phyloP scores from a whole-genome alignment of 1,139 yeast genomes.

The Pichia sp. region DNA sequence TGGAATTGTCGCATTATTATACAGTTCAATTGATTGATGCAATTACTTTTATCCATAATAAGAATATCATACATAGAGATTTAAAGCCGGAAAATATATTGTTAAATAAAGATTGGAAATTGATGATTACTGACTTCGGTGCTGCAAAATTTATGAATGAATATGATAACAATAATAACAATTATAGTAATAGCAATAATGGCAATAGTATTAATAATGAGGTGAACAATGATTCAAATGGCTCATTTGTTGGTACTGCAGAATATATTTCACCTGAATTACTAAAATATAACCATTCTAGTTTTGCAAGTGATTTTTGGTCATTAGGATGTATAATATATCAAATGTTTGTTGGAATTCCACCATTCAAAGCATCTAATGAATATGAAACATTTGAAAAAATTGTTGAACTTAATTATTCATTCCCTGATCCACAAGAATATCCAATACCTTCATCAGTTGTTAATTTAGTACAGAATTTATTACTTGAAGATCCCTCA shows the following conservation, averaged over 20 bases:
- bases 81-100: conserved; percentile 73
- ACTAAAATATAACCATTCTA: conserved; percentile 61
- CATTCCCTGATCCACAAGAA: conserved; percentile 40
- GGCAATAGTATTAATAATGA: conserved; percentile 9
- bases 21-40: conserved; percentile 61
- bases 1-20: conserved; percentile 68
- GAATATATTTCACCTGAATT: conserved; percentile 74
- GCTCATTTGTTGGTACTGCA: conserved; percentile 76
- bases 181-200: background rate
- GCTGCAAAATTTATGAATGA: conserved; percentile 49
- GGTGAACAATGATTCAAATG: conserved; percentile 46
- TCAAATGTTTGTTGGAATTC: conserved; percentile 70
- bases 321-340: conserved; percentile 75
- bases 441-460: conserved; percentile 39
- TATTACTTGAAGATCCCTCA: conserved; percentile 57
- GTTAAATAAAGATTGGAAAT: conserved; percentile 55
- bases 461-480: conserved; percentile 46
- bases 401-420: conserved; percentile 58
- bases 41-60: conserved; percentile 61
- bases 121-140: conserved; percentile 78
- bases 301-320: conserved; percentile 75
- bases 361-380: conserved; percentile 74
- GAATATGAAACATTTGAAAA: conserved; percentile 70
- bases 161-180: background rate
- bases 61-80: conserved; percentile 76